A percentile compares a stretch with the other conserved stretches of the same genome.
phyloP scores from a whole-genome alignment of 305 asterid species.

The Plantago coronopus region DNA sequence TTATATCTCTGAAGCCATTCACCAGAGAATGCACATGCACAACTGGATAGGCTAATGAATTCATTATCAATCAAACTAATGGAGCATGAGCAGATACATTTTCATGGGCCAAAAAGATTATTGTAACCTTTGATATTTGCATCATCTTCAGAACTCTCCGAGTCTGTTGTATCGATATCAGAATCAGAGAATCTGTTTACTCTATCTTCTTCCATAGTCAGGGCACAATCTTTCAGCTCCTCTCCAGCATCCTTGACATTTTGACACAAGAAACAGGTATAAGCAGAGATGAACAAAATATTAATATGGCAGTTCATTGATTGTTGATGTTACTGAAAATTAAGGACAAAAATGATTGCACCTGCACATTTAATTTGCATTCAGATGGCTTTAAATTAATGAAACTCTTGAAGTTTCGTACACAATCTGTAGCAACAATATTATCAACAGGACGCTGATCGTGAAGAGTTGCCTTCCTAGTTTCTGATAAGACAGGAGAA shows the following conservation, averaged over 20 bases:
- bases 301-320: constrained; percentile 19
- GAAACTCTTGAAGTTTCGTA: constrained; percentile 49
- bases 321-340: constrained; percentile 18
- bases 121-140: constrained; percentile 49
- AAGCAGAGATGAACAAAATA: constrained; percentile 14
- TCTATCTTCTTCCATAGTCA: constrained; percentile 40
- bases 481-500: constrained; percentile 29
- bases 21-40: constrained; percentile 15
- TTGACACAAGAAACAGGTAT: constrained; percentile 33
- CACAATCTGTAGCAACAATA: constrained; percentile 29
- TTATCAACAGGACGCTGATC: constrained; percentile 36
- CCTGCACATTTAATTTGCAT: constrained; percentile 36
- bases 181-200: constrained; percentile 38
- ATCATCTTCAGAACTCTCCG: constrained; percentile 51
- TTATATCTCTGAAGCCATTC: constrained; percentile 12
- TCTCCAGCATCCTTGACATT: constrained; percentile 45
- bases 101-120: constrained; percentile 22
- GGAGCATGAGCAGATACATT: constrained; percentile 22
- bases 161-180: constrained; percentile 39
- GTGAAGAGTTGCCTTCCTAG: constrained; percentile 34
- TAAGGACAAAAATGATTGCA: constrained; percentile 59
- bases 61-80: constrained; percentile 18
- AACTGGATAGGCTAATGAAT: neutral
- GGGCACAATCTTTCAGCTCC: constrained; percentile 32
- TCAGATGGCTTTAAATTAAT: constrained; percentile 34